phyloP scores from a whole-genome alignment of 768 basidiomycete genomes.

The Trametopsis cervina region DNA sequence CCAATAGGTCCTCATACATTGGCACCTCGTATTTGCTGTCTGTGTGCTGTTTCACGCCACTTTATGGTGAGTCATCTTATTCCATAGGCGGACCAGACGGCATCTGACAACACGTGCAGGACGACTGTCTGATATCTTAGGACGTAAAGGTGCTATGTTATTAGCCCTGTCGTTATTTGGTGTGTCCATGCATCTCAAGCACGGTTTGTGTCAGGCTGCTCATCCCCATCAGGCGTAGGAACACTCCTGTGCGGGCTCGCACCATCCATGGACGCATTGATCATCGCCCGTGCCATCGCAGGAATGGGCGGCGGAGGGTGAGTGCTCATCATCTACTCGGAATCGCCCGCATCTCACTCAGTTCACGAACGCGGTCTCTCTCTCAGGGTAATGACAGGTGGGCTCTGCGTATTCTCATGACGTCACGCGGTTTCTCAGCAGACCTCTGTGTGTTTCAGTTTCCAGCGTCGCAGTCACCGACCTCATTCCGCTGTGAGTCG shows the following conservation, averaged over 20 bases:
- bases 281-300: constrained; percentile 76
- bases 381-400: constrained; percentile 79
- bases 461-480: constrained; percentile 82
- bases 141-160: constrained; percentile 83
- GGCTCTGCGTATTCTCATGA: constrained; percentile 7
- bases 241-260: constrained; percentile 85
- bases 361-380: neutral
- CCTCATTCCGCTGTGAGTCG: constrained; percentile 74
- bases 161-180: constrained; percentile 81
- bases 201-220: too few relatives aligned
- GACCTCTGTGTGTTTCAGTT: constrained; percentile 37
- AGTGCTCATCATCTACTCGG: constrained; percentile 27
- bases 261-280: constrained; percentile 76
- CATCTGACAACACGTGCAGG: constrained; percentile 37
- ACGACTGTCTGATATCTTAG: constrained; percentile 77
- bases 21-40: constrained; percentile 85
- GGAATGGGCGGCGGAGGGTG: constrained; percentile 92
- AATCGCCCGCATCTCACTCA: neutral
- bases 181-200: too few relatives aligned
- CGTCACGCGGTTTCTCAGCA: constrained; percentile 15
- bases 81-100: constrained; percentile 12
- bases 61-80: constrained; percentile 54
- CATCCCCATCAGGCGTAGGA: constrained; percentile 50
- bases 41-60: constrained; percentile 85
- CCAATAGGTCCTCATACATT: constrained; percentile 77